These are phyloP conservation scores for Paraphaeosphaeria sporulosa DNA, from an alignment of 2,329 filamentous ascomycete genomes.

Conservation along the genomic window DNA sequence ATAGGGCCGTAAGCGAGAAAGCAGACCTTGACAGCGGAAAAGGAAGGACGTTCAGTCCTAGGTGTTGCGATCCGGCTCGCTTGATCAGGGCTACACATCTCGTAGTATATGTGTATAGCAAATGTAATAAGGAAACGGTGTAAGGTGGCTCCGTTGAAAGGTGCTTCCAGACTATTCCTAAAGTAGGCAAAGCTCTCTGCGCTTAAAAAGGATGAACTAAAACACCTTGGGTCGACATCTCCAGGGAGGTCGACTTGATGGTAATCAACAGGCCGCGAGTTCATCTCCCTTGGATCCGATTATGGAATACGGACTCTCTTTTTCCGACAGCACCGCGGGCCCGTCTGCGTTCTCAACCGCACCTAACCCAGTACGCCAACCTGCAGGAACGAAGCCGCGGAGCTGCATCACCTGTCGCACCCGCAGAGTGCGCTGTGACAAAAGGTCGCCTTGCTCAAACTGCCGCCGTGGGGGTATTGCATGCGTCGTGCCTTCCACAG, in stretches of 20 bases:
- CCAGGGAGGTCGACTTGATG: too few relatives aligned
- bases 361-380: not conserved
- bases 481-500: conserved; percentile 59
- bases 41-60: too few relatives aligned
- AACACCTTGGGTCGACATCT: not conserved
- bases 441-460: conserved; percentile 64
- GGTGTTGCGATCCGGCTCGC: too few relatives aligned
- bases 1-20: too few relatives aligned
- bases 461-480: conserved; percentile 62
- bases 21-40: too few relatives aligned
- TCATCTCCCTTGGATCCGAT: not conserved
- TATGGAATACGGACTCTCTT: not conserved
- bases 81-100: too few relatives aligned
- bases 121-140: too few relatives aligned
- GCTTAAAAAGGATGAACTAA: not conserved
- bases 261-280: not conserved
- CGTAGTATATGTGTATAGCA: too few relatives aligned
- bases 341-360: not conserved
- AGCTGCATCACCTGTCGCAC: conserved; percentile 62
- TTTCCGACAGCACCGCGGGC: not conserved
- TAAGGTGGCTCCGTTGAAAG: too few relatives aligned
- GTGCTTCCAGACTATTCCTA: not conserved
- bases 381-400: conserved; percentile 47
- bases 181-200: not conserved
- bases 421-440: conserved; percentile 67